These are phyloP conservation scores for Citrus reticulata DNA, from an alignment of 345 rosid species.

Conservation along the genomic window DNA sequence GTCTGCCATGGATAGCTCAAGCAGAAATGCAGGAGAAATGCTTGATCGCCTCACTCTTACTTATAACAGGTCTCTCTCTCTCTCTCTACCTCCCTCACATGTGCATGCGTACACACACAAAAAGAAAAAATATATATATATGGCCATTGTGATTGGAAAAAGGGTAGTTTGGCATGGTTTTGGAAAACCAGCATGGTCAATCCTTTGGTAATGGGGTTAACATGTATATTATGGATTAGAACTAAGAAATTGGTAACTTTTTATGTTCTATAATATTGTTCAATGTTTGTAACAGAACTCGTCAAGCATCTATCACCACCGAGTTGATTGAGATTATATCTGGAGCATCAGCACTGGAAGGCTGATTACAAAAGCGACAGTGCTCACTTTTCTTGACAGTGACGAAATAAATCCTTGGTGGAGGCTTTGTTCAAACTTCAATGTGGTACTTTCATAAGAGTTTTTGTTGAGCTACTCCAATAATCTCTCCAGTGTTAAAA, in stretches of 20 bases:
- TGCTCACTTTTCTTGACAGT: conserved; percentile 3
- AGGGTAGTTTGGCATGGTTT: background rate
- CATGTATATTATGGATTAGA: conserved; percentile 1
- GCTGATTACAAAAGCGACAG: conserved; percentile 24
- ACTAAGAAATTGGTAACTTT: conserved; percentile 1
- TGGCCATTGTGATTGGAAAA: background rate
- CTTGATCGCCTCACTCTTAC: conserved; percentile 89
- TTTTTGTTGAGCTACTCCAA: conserved; percentile 33
- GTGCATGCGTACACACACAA: background rate
- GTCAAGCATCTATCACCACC: conserved; percentile 97
- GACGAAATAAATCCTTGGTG: conserved; percentile 39
- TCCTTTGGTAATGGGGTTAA: background rate
- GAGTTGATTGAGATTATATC: conserved; percentile 97
- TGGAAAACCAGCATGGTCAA: background rate
- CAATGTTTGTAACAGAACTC: conserved; percentile 57
- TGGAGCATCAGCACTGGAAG: conserved; percentile 88
- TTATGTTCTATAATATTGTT: background rate
- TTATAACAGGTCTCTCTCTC: conserved; percentile 55
- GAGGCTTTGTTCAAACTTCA: conserved; percentile 23
- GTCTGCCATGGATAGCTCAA: conserved; percentile 98
- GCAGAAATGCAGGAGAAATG: conserved; percentile 99
- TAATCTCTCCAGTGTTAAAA: conserved; percentile 24
- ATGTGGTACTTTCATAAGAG: conserved; percentile 2
- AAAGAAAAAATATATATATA: background rate
- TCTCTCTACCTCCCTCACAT: background rate